Conservation (phyloP, 192 early-diverging fungal species). For the Helicostylum pulchrum region DNA sequence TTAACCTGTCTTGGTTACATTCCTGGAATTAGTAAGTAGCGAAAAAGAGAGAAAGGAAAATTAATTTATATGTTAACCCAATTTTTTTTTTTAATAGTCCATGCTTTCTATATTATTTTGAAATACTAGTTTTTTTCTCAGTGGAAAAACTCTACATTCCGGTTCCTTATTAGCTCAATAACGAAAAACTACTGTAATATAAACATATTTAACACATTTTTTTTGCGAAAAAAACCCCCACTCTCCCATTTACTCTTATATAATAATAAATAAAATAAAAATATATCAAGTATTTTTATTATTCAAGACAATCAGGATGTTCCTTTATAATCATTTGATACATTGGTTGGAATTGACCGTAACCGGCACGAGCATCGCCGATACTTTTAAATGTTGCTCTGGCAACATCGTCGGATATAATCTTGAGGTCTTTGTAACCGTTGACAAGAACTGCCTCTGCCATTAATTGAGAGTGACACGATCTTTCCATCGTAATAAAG, state of each 20-base stretch:
- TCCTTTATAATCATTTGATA: constrained; percentile 15
- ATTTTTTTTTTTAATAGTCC: constrained; percentile 10
- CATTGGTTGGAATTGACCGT: constrained; percentile 33
- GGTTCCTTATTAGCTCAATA: neutral
- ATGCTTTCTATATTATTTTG: constrained; percentile 22
- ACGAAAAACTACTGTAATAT: constrained; percentile 2
- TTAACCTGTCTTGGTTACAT: constrained; percentile 62
- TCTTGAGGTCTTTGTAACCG: constrained; percentile 23
- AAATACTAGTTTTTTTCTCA: constrained; percentile 9
- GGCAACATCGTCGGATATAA: constrained; percentile 29
- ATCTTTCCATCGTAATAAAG: constrained; percentile 56
- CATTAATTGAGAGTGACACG: constrained; percentile 52
- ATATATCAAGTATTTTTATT: neutral
- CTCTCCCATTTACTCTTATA: neutral
- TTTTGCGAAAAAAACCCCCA: neutral
- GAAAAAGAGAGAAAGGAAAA: neutral
- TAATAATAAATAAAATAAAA: neutral
- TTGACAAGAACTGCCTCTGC: constrained; percentile 43
- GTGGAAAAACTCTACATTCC: neutral
- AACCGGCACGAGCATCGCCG: constrained; percentile 14
- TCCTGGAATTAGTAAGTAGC: constrained; percentile 46
- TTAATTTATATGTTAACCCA: neutral
- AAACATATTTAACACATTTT: neutral
- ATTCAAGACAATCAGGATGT: constrained; percentile 18
- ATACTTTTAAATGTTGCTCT: constrained; percentile 13